These are phyloP conservation scores for Pseudocercospora crystallina DNA, from an alignment of 2,329 filamentous ascomycete genomes.

Conservation along the genomic window DNA sequence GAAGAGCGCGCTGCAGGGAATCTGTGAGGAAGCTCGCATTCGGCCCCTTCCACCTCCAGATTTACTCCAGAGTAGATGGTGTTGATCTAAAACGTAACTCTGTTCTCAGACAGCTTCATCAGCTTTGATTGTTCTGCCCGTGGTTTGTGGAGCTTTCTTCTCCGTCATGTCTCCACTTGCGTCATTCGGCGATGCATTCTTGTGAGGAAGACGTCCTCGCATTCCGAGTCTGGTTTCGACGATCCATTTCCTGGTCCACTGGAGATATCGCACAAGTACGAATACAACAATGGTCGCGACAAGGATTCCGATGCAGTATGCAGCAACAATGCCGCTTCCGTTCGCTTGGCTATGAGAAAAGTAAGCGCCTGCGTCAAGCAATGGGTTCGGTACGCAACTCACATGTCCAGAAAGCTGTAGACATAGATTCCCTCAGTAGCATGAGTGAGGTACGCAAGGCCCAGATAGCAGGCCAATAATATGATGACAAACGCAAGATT, in stretches of 20 bases:
- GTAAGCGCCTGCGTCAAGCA: background rate
- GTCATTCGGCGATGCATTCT: too few species aligned
- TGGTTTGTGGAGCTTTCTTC: too few species aligned
- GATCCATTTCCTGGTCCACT: constrained; percentile 40
- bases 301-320: constrained; percentile 57
- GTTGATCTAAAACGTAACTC: too few species aligned
- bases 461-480: constrained; percentile 71
- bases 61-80: too few species aligned
- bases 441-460: constrained; percentile 70
- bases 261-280: constrained; percentile 42
- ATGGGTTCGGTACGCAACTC: constrained; percentile 1
- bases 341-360: constrained; percentile 16
- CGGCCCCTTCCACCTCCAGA: too few species aligned
- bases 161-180: too few species aligned
- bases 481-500: constrained; percentile 68
- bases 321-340: constrained; percentile 56
- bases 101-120: too few species aligned
- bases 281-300: constrained; percentile 41
- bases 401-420: constrained; percentile 74
- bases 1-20: too few species aligned
- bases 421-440: constrained; percentile 71
- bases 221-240: constrained; percentile 46
- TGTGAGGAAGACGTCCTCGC: too few species aligned
- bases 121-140: too few species aligned
- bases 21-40: too few species aligned